Evolutionary conservation across 805 yeast genomes (phyloP).

Genomic region (Pichia deserticola): DNA sequence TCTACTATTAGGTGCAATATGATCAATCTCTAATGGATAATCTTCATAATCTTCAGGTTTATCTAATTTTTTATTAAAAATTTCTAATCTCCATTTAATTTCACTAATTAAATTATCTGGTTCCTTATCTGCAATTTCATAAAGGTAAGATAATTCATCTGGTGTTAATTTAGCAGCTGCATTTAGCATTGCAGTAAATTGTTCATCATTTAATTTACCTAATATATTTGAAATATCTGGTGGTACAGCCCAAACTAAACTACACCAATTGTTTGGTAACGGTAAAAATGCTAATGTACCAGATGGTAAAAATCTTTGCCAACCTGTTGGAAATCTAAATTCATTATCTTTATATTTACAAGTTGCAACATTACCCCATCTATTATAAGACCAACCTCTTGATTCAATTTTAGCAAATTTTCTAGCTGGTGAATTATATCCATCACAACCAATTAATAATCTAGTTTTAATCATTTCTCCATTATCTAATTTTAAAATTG

Average conservation of each 20-base stretch:
- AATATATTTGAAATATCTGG: slow-evolving; percentile 65
- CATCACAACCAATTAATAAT: slow-evolving; percentile 91
- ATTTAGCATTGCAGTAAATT: slow-evolving; percentile 66
- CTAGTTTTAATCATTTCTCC: slow-evolving; percentile 63
- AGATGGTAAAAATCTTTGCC: slow-evolving; percentile 86
- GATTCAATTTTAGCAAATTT: slow-evolving; percentile 72
- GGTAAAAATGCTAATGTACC: slow-evolving; percentile 95
- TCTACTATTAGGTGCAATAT: slow-evolving; percentile 55
- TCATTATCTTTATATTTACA: slow-evolving; percentile 68
- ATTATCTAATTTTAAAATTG: slow-evolving; percentile 56
- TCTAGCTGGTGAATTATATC: slow-evolving; percentile 89
- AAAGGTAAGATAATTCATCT: slow-evolving; percentile 69
- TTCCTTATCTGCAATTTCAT: slow-evolving; percentile 33
- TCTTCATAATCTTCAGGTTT: slow-evolving; percentile 43
- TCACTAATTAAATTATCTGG: slow-evolving; percentile 54
- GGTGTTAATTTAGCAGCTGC: slow-evolving; percentile 80
- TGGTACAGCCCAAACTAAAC: slow-evolving; percentile 88
- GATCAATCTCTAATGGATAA: slow-evolving; percentile 60
- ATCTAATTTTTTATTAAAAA: slow-evolving; percentile 27
- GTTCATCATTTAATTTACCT: slow-evolving; percentile 47
- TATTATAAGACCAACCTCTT: slow-evolving; percentile 86
- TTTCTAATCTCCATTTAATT: slow-evolving; percentile 59
- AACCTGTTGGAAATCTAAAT: slow-evolving; percentile 58
- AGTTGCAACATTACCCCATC: slow-evolving; percentile 92
- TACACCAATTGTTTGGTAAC: slow-evolving; percentile 77